Conservation (phyloP, 2,329 filamentous ascomycete genomes). For the Xylaria sp. region DNA sequence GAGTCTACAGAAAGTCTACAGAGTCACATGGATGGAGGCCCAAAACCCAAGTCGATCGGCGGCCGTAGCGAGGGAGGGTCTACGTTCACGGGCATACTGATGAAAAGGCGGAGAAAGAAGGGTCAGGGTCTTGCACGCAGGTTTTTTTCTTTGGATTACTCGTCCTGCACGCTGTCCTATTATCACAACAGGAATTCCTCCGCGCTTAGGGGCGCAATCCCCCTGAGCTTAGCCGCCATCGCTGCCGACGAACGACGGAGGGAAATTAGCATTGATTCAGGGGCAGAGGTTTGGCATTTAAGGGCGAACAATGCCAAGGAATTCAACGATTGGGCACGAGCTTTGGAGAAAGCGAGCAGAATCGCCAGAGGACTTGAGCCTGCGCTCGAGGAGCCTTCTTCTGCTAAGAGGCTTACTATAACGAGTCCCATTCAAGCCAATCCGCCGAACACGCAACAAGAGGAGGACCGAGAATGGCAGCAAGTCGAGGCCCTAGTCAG, state of each 20-base stretch:
- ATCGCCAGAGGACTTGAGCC: slow-evolving; percentile 59
- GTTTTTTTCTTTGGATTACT: slow-evolving; percentile 96
- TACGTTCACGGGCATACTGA: slow-evolving; percentile 77
- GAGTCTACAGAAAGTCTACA: slow-evolving; percentile 65
- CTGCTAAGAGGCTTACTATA: slow-evolving; percentile 28
- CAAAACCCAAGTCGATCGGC: slow-evolving; percentile 52
- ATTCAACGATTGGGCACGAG: slow-evolving; percentile 84
- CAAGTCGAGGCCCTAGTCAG: slow-evolving; percentile 85
- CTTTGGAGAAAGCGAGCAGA: slow-evolving; percentile 80
- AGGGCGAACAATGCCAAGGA: slow-evolving; percentile 81
- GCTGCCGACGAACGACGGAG: slow-evolving; percentile 84
- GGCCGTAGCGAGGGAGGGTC: slow-evolving; percentile 53
- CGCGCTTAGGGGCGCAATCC: slow-evolving; percentile 87
- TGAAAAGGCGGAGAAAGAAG: slow-evolving; percentile 90
- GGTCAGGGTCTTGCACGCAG: slow-evolving; percentile 90
- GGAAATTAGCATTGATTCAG: slow-evolving; percentile 95
- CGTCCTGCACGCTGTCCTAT: slow-evolving; percentile 91
- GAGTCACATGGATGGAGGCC: slow-evolving; percentile 47
- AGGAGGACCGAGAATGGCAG: slow-evolving; percentile 83
- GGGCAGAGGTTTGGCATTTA: slow-evolving; percentile 95
- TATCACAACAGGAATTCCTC: slow-evolving; percentile 95
- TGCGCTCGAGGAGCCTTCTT: slow-evolving; percentile 29
- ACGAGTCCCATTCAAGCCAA: slow-evolving; percentile 35
- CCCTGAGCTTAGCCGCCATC: slow-evolving; percentile 86
- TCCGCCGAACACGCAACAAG: slow-evolving; percentile 40